Base-by-base conservation (phyloP, 2,329 filamentous ascomycete genomes). In the Stagonosporopsis rhizophila region DNA sequence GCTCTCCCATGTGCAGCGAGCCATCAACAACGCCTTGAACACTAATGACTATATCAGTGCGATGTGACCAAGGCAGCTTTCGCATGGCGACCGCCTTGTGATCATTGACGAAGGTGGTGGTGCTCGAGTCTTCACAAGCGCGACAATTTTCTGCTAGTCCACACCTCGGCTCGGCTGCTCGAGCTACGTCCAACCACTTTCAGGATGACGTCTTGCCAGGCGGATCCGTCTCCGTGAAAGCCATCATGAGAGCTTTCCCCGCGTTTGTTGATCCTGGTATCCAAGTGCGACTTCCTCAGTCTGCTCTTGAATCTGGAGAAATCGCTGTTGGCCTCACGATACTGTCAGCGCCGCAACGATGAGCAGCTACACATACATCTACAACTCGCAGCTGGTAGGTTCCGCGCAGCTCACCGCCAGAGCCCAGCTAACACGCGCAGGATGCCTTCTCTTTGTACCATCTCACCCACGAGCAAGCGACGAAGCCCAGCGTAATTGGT, bases 351-450 rank as follows among this genome's bases (percentile, higher is more conserved):
- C 62, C 22, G 60, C 59, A 56, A 65, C 56, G 49, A 66, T 67
- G 66, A 66, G 61, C 54, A 58, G 55, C 34, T 58, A 58, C 34
- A 52, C 48, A 25, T 75, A 72, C 60, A 65, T 75, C 53, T 80
- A 79, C 68, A 80, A 79, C 59, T 78, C 77, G 53, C 77, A 80
- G 66, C 72, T 80, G 23, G 78, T 80, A 70, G 46, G 71, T 39
- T 30, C 19, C 25, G 20, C 41, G 41, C 28, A 32, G 40, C 22
- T 12, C 15, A 32, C 15, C n/a, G 1, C n/a, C 20, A 44, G 20
- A 37, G 8, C 37, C 27, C 11, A 48, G 38, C 56, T 67, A 39
- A 68, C n/a, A 8, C 6, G 28, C 11, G 15, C 44, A 77, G 76
- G 77, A 79, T 59, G 77, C 76, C 9, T 79, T 79, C 58, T 71